Base-by-base conservation (phyloP, 1,284 basidiomycete genomes). In the Malassezia restricta region DNA sequence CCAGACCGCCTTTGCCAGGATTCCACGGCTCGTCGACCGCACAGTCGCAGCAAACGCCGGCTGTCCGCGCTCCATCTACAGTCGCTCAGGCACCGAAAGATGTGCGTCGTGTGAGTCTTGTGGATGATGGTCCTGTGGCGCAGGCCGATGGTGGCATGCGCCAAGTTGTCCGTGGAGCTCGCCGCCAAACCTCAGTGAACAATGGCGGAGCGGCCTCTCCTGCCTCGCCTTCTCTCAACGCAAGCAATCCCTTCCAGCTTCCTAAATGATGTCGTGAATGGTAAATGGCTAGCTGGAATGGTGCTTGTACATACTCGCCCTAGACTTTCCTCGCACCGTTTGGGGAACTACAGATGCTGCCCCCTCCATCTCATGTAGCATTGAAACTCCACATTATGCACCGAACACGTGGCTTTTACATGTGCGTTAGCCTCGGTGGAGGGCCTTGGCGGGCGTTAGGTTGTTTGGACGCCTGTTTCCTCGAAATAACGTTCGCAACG, bases 81-180 rank as follows among this genome's bases (percentile, higher is more conserved):
- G 3, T 15, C 33, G 3, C 35, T 5, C 6, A 29, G 20, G 47
- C 45, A 37, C 52, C 47, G n/a, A 20, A 29, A 15, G 31, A 29
- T 29, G 40, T 55, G 39, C 37, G 43, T 14, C 67, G 70, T 24
- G 64, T 71, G 56, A 65, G 61, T 40, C 50, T 73, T 29, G 65
- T 68, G 20, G 70, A 73, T 39, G 70, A 73, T 37, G 70, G 70
- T 2, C 70, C 70, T 40, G 66, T 70, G 15, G 63, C 66, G 1
- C 8, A 8, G 24, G 55, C 49, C 14, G 49, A 62, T 0, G 56
- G 61, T 20, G 58, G 63, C 28, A 57, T 70, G 40, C 59, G 67
- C 37, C 67, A 64, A 44, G 67, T 70, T 42, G 62, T 61, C 48
- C 62, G 69, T 14, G 67, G 67, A 14, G 60, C 66, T 15, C 57